Conservation (phyloP, 106 monocot species). For the Allium cepa region DNA sequence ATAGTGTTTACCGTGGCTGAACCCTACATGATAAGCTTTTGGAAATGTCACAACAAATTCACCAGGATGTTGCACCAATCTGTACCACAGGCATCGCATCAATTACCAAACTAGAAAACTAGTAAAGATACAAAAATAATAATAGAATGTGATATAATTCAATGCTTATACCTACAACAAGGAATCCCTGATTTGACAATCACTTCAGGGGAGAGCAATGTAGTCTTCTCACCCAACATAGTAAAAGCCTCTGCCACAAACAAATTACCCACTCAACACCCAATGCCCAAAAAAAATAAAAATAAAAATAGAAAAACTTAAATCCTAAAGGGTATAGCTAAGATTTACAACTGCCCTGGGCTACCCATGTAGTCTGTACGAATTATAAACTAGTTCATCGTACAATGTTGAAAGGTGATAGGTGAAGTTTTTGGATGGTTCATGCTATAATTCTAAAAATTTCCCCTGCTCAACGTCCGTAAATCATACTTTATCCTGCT, state of each 20-base stretch:
- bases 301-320: too few species aligned
- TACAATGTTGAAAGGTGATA: too few species aligned
- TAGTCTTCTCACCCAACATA: slow-evolving; percentile 96
- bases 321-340: too few species aligned
- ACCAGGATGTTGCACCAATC: slow-evolving; percentile 94
- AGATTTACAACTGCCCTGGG: too few species aligned
- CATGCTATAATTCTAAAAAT: too few species aligned
- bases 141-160: not conserved
- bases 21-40: slow-evolving; percentile 93
- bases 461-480: too few species aligned
- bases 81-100: slow-evolving; percentile 28
- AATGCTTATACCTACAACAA: slow-evolving; percentile 69
- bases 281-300: not conserved
- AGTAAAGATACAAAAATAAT: not conserved
- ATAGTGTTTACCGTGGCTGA: slow-evolving; percentile 81
- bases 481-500: too few species aligned
- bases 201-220: slow-evolving; percentile 81
- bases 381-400: too few species aligned
- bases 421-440: too few species aligned
- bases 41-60: slow-evolving; percentile 99
- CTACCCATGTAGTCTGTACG: too few species aligned
- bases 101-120: not conserved
- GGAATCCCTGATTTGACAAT: slow-evolving; percentile 68
- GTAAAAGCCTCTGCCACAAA: slow-evolving; percentile 55
- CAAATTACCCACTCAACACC: not conserved